A percentile compares a stretch with the other conserved stretches of the same genome.
Evolutionary conservation across 441 rosid species (phyloP).

Genomic region (Geranium incanum): DNA sequence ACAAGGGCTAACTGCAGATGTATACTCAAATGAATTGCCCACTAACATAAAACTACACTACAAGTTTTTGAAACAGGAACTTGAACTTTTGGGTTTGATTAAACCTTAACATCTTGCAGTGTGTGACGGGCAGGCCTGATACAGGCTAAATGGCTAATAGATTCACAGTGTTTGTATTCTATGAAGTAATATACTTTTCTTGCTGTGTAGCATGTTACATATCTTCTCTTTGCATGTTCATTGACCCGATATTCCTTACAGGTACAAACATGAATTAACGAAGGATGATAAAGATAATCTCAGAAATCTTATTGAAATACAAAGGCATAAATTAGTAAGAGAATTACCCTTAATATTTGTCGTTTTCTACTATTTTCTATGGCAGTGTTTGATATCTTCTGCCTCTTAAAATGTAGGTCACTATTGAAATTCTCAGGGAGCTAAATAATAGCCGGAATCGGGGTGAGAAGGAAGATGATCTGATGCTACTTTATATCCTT

Average conservation of each 20-base stretch:
- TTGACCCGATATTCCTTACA: conserved; percentile 21
- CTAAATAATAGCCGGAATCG: conserved; percentile 65
- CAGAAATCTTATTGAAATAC: conserved; percentile 47
- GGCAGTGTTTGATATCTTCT: background rate
- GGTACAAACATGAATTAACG: conserved; percentile 72
- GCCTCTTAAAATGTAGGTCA: conserved; percentile 36
- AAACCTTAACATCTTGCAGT: no score
- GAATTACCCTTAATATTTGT: background rate
- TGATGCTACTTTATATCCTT: conserved; percentile 59
- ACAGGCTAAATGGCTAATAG: background rate
- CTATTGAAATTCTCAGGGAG: conserved; percentile 76
- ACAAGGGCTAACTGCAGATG: no score
- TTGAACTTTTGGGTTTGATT: no score
- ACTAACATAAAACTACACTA: no score
- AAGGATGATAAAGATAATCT: conserved; percentile 78
- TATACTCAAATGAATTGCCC: no score
- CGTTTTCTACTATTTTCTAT: background rate
- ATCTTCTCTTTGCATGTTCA: background rate
- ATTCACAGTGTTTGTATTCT: background rate
- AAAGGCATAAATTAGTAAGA: conserved; percentile 71
- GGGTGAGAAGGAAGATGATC: conserved; percentile 68
- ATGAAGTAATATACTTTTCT: background rate
- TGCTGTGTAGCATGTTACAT: background rate
- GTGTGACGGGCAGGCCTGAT: background rate
- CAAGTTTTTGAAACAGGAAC: no score